Base-by-base conservation (phyloP, 257 asterid genomes). In the Scutellaria baicalensis region DNA sequence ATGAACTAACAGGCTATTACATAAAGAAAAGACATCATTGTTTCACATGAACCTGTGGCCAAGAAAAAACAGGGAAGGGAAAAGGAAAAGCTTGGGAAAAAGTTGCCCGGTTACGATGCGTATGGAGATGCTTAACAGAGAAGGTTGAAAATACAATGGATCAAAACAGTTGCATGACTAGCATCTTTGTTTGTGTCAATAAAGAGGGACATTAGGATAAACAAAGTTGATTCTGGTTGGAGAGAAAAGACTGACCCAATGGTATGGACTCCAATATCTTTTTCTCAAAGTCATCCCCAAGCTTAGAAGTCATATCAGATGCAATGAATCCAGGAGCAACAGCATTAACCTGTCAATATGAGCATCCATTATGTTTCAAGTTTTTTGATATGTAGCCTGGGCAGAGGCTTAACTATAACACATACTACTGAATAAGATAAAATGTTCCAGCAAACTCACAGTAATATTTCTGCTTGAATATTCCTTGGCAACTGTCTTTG, bases 251-350 rank as follows among this genome's bases (percentile, higher is more conserved):
- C 88, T 76, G 68, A 89, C 99, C 99, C 81, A 91, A 79, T 11
- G 99, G 97, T 71, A 91, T 83, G 58, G 85, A 84, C 59, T 83
- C 90, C 89, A 88, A 61, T 63, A 89, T 78, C 89, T 87, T 89
- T 75, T 91, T 89, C 88, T 88, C 95, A 38, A 88, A 84, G 66
- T 91, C 97, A 10, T 38, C 75, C 64, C 88, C 89, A 58, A 91
- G 96, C 85, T 86, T 83, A 69, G 96, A 75, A 64, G 99, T 89
- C 97, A 91, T 88, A 73, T 89, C 96, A 62, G 97, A 94, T 13
- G 95, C 95, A 71, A 91, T 89, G 82, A 94, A 91, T 64, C 99
- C 99, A 40, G 97, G 99, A 78, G 99, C 97, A 67, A 94, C 81
- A 14, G 96, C 97, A 84, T 91, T 94, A 60, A 89, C 96, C 97